A percentile compares a stretch with the other conserved stretches of the same genome.
Evolutionary conservation across 306 rosid genomes (phyloP).

Genomic region (Gleditsia sinensis): DNA sequence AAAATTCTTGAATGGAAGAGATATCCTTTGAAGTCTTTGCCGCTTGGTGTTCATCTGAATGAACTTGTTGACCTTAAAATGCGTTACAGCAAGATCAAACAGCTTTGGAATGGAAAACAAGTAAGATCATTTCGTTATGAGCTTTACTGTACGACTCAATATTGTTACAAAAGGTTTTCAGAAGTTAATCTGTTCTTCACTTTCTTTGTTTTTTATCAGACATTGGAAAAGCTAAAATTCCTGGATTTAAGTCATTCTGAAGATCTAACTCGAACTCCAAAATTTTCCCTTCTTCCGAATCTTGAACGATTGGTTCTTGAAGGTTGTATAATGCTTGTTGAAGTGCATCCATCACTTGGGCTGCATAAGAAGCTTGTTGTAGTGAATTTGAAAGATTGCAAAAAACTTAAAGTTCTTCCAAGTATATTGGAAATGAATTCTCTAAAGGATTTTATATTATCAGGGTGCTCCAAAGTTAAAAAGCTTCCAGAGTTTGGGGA

Average conservation of each 20-base stretch:
- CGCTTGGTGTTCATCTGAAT: constrained; percentile 20
- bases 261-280: constrained; percentile 19
- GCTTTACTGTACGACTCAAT: not conserved
- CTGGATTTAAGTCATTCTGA: constrained; percentile 35
- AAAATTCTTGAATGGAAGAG: constrained; percentile 39
- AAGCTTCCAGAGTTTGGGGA: constrained; percentile 38
- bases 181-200: not conserved
- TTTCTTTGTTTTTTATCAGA: constrained; percentile 13
- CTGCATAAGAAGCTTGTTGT: constrained; percentile 30
- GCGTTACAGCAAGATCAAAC: constrained; percentile 32
- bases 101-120: constrained; percentile 41
- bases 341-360: constrained; percentile 35
- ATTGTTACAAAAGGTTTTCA: not conserved
- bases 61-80: constrained; percentile 41
- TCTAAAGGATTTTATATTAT: constrained; percentile 27
- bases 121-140: constrained; percentile 4
- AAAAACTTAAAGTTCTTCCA: constrained; percentile 39
- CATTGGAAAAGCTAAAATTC: constrained; percentile 25
- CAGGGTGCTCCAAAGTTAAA: constrained; percentile 36
- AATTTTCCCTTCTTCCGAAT: constrained; percentile 33
- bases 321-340: constrained; percentile 39
- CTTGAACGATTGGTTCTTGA: constrained; percentile 38
- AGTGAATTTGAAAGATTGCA: constrained; percentile 41
- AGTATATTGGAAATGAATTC: constrained; percentile 38
- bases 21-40: constrained; percentile 43